Base-by-base conservation (phyloP, 371 early-diverging fungal genomes). In the Actinomortierella wolfii region DNA sequence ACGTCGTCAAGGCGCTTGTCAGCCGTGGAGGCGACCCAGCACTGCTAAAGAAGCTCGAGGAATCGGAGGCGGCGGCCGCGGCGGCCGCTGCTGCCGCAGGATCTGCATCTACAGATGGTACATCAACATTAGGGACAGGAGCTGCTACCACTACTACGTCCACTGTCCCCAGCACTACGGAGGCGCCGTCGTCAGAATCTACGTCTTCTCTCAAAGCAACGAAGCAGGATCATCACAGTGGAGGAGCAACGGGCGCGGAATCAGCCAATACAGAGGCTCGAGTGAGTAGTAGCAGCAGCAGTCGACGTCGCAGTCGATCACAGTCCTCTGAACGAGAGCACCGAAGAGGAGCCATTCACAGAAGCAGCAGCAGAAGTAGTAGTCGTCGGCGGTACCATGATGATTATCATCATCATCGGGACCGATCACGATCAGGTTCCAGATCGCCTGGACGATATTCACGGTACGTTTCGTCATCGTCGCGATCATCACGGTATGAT, bases 21-120 rank as follows among this genome's bases (percentile, higher is more conserved):
- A 71, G 65, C 53, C 65, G 71, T 49, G 66, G 71, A 46, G 71
- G 65, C 24, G 71, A 71, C 14, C 62, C 65, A 8, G 53, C 71
- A 3, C 25, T 71, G 29, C 26, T 57, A 17, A 71, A 71, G 52
- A 71, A 61, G 53, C 66, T 71, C 17, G 71, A 71, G 25, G 71
- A 71, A 23, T 52, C 65, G 15, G 66, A 71, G 17, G 61, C 71
- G 21, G 71, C 66, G 2, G 65, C 61, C 2, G 57, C 66, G 6
- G 42, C 65, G 17, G 58, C 65, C 3, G 71, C 61, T 44, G 61
- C 65, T 21, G 45, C 64, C 9, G 65, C 57, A 34, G 7, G 61
- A 7, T 57, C 71, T 2, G 51, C 66, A 3, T 59, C 64, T 11
- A 9, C 57, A 5, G 57, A 49, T n/a, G n/a, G n/a, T n/a, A n/a